Evolutionary conservation across 2,329 filamentous ascomycete genomes (phyloP).

Genomic region (Alternaria consortialis): DNA sequence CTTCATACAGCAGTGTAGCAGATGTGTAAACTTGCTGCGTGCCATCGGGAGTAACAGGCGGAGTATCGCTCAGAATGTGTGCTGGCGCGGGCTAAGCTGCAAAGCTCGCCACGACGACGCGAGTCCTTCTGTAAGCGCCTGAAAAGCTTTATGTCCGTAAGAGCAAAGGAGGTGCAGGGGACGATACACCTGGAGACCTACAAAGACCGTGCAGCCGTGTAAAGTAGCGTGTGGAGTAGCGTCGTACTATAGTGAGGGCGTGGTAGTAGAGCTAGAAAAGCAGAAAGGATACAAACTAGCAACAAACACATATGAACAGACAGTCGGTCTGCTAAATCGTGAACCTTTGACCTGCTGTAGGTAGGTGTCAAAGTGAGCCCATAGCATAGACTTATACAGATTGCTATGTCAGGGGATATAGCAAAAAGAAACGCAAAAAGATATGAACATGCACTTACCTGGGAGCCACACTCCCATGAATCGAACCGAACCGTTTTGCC

Average conservation of each 20-base stretch:
- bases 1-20: not conserved
- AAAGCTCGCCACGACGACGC: not conserved
- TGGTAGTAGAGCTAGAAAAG: not conserved
- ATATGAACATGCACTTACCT: not conserved
- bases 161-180: not conserved
- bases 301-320: not conserved
- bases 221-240: not conserved
- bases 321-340: too few species aligned
- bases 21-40: not conserved
- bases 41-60: not conserved
- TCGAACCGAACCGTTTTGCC: not conserved
- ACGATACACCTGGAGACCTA: not conserved
- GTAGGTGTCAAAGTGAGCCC: too few species aligned
- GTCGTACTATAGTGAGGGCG: not conserved
- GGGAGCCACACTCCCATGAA: not conserved
- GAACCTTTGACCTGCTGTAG: not conserved
- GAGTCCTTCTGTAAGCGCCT: not conserved
- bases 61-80: not conserved
- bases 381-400: not conserved
- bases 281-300: not conserved
- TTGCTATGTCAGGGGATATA: not conserved
- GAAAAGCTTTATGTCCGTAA: not conserved
- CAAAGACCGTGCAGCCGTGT: not conserved
- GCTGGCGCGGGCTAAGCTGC: not conserved
- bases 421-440: constrained; percentile 1